phyloP scores from a whole-genome alignment of 805 yeast species.

The Candida ulmi region DNA sequence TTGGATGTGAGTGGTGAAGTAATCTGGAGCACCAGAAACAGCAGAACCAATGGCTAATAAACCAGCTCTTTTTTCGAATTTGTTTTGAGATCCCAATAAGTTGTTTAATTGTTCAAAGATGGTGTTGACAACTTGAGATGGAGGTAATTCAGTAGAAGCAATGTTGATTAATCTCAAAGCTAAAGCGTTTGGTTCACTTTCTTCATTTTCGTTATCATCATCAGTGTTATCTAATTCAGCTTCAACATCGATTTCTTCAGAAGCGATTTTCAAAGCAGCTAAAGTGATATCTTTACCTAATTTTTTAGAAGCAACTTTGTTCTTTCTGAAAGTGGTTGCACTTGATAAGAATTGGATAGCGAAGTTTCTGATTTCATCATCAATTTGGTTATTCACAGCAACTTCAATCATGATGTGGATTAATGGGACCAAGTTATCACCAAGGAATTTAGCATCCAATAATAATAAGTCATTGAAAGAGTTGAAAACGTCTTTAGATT shows the following conservation, averaged over 20 bases:
- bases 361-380: constrained; percentile 76
- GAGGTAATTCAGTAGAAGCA: constrained; percentile 82
- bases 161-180: constrained; percentile 77
- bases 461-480: constrained; percentile 76
- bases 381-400: constrained; percentile 57
- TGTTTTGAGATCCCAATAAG: constrained; percentile 56
- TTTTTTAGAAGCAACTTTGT: constrained; percentile 72
- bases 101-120: constrained; percentile 59
- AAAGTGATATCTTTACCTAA: constrained; percentile 76
- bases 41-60: constrained; percentile 76
- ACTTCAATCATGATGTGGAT: constrained; percentile 72
- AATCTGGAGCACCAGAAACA: constrained; percentile 93
- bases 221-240: constrained; percentile 73
- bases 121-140: constrained; percentile 83
- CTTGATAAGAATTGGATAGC: constrained; percentile 82
- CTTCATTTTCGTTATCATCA: constrained; percentile 92
- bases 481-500: constrained; percentile 72
- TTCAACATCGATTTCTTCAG: constrained; percentile 77
- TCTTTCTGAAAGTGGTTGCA: constrained; percentile 72
- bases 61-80: constrained; percentile 82
- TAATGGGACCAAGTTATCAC: constrained; percentile 65
- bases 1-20: constrained; percentile 65
- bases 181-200: constrained; percentile 68
- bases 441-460: constrained; percentile 72
- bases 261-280: constrained; percentile 69